Evolutionary conservation across 169 alveolate genomes (phyloP).

Genomic region (Theileria parva): DNA sequence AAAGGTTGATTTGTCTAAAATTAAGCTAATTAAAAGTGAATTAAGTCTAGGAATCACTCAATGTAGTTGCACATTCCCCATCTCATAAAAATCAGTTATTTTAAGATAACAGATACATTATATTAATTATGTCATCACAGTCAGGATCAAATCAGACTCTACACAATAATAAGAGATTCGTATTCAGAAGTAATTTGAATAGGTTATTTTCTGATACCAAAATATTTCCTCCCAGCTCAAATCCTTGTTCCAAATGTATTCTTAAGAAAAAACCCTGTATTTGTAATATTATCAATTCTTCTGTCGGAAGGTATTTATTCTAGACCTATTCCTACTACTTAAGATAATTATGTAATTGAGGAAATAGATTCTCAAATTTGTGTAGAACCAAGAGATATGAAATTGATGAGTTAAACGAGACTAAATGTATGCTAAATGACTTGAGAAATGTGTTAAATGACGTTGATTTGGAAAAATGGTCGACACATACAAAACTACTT

Average conservation of each 20-base stretch:
- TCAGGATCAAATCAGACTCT: constrained; percentile 19
- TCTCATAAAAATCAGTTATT: neutral
- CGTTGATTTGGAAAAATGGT: constrained; percentile 73
- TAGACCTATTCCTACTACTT: neutral
- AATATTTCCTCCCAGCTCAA: constrained; percentile 61
- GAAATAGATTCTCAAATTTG: neutral
- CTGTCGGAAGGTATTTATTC: constrained; percentile 59
- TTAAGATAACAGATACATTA: neutral
- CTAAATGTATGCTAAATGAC: constrained; percentile 63
- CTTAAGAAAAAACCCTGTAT: constrained; percentile 65
- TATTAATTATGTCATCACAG: constrained; percentile 22
- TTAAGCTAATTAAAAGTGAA: neutral
- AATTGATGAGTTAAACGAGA: constrained; percentile 66
- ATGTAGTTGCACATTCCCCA: constrained; percentile 20
- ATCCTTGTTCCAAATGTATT: constrained; percentile 67
- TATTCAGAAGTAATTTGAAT: constrained; percentile 49
- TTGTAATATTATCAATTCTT: constrained; percentile 60
- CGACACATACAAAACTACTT: constrained; percentile 59
- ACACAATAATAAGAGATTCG: constrained; percentile 60
- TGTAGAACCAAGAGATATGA: constrained; percentile 60
- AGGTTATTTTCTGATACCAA: constrained; percentile 45
- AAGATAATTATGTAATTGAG: neutral
- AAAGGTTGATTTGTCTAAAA: neutral
- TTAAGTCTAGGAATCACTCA: neutral
- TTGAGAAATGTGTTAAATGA: constrained; percentile 68